A percentile compares a stretch with the other conserved stretches of the same genome.
phyloP scores from a whole-genome alignment of 768 basidiomycete species.

The Collybia mongolica region DNA sequence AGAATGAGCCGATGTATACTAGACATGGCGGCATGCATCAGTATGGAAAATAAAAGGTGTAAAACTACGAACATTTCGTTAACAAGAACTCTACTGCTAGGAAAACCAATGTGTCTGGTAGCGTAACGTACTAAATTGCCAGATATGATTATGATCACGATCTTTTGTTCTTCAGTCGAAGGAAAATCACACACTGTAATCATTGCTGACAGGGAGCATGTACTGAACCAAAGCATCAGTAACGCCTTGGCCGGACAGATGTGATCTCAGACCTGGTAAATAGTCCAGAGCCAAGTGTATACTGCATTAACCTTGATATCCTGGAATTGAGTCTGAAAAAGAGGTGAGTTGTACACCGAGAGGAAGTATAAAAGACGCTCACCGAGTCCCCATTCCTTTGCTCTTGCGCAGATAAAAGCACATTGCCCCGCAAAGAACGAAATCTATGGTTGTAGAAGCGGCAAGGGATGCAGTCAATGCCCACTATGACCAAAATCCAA shows the following conservation, averaged over 20 bases:
- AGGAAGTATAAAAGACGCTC: background rate
- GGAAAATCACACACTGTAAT: constrained; percentile 30
- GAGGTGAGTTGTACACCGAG: too few species aligned
- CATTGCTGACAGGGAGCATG: constrained; percentile 43
- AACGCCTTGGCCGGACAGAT: background rate
- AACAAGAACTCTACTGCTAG: constrained; percentile 40
- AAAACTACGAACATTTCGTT: constrained; percentile 36
- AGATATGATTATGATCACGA: too few species aligned
- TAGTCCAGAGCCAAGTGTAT: constrained; percentile 22
- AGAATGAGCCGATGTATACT: constrained; percentile 52
- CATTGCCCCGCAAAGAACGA: constrained; percentile 35
- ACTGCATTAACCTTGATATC: constrained; percentile 30
- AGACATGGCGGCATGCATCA: background rate
- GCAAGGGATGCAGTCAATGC: constrained; percentile 39
- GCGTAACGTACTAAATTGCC: constrained; percentile 33
- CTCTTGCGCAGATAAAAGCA: constrained; percentile 32
- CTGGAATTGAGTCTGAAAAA: constrained; percentile 25
- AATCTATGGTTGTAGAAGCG: constrained; percentile 42
- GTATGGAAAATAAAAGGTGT: background rate
- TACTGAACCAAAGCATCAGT: constrained; percentile 21
- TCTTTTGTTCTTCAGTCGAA: too few species aligned
- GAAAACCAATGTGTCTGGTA: constrained; percentile 43
- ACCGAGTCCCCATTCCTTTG: constrained; percentile 22
- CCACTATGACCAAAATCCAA: constrained; percentile 28
- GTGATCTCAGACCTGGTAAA: constrained; percentile 17